Percentiles rank a stretch among this genome's conserved stretches.
phyloP scores from a whole-genome alignment of 805 yeast genomes.

The Nakazawaea pomicola region DNA sequence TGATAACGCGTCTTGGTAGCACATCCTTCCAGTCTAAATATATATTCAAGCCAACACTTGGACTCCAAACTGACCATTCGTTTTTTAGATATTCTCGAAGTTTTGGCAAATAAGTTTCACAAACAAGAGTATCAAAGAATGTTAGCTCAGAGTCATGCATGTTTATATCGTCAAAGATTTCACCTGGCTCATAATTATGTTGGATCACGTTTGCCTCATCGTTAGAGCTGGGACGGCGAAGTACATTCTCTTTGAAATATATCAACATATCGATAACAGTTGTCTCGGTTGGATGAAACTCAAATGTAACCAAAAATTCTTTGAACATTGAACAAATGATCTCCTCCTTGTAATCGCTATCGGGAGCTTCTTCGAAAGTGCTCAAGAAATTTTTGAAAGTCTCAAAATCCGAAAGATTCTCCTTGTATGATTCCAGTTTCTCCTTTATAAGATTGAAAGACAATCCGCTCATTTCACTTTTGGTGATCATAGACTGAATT shows the following conservation, averaged over 20 bases:
- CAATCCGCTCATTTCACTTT: too few species aligned
- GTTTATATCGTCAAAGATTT: neutral
- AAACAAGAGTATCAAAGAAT: constrained; percentile 31
- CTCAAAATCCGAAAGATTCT: constrained; percentile 1
- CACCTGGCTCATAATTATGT: too few species aligned
- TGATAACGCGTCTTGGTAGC: constrained; percentile 25
- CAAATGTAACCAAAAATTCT: constrained; percentile 14
- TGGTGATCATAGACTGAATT: too few species aligned
- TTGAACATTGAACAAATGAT: constrained; percentile 15
- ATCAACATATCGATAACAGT: constrained; percentile 25
- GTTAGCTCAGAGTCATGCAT: constrained; percentile 14
- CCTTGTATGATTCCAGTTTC: neutral
- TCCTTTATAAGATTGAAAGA: constrained; percentile 12
- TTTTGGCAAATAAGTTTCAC: constrained; percentile 30
- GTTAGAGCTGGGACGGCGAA: neutral
- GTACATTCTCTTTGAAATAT: constrained; percentile 21
- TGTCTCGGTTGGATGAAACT: constrained; percentile 22
- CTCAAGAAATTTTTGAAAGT: constrained; percentile 20
- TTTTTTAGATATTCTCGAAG: constrained; percentile 21
- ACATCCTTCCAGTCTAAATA: constrained; percentile 37
- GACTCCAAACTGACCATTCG: constrained; percentile 34
- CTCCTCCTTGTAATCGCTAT: constrained; percentile 19
- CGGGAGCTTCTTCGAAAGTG: constrained; percentile 13
- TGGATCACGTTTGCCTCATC: too few species aligned
- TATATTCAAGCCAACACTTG: constrained; percentile 33